Conservation (phyloP, 257 asterid species). For the Solanum rostratum region DNA sequence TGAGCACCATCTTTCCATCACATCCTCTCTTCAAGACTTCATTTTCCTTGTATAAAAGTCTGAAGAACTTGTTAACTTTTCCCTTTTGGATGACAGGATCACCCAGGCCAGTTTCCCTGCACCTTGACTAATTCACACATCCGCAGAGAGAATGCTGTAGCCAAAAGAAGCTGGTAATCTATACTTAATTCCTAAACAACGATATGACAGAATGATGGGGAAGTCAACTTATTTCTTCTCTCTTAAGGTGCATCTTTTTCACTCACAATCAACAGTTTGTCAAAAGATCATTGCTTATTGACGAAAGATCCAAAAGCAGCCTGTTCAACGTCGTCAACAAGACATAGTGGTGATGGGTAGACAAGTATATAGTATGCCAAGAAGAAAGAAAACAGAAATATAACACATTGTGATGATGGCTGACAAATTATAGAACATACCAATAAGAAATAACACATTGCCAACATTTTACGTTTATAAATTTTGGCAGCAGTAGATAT, state of each 20-base stretch:
- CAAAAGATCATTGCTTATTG: not conserved
- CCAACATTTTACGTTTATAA: not conserved
- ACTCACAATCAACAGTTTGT: not conserved
- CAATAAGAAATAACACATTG: not conserved
- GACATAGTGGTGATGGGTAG: not conserved
- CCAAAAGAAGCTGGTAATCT: not conserved
- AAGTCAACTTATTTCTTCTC: not conserved
- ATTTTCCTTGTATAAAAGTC: not conserved
- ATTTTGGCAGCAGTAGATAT: not conserved
- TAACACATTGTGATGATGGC: not conserved
- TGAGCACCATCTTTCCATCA: not conserved
- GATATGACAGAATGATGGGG: not conserved
- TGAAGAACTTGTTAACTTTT: not conserved
- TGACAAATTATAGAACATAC: not conserved
- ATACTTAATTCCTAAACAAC: not conserved
- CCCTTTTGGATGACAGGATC: not conserved
- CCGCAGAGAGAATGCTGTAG: not conserved
- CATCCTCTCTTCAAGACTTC: not conserved
- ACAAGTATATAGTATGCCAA: not conserved
- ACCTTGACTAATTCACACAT: not conserved
- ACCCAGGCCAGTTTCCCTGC: not conserved
- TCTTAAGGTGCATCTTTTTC: not conserved
- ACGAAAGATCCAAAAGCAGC: not conserved
- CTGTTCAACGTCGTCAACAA: not conserved
- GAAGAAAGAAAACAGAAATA: not conserved